Evolutionary conservation across 2,329 filamentous ascomycete species (phyloP), one percentile per base, ranked within the genome.

Genomic region (Pseudofabraea citricarpa): DNA sequence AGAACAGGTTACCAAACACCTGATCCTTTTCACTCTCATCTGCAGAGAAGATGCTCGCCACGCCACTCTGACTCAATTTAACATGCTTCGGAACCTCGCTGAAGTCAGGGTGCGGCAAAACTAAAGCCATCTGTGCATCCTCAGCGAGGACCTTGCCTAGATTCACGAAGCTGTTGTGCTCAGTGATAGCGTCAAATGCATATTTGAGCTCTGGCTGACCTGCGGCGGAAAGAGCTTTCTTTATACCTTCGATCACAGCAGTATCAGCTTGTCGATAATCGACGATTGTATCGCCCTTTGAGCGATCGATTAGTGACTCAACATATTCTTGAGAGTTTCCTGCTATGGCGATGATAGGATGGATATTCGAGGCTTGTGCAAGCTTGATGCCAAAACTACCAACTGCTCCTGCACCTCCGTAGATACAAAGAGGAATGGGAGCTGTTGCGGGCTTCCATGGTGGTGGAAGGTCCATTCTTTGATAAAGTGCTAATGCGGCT

Each of bases 311-410:
- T 13, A 77, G 57, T 0, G 53, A 58, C 50, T 72, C 60, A 3
- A 77, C 70, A 43, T 69, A 71, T 1, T 63, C 44, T 4, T 58
- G 57, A 15, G 67, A 68, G 9, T 63, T 57, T 3, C 79, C 77
- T 1, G 74, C 75, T 10, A 83, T 64, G 3, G 68, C 69, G 45
- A 82, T 77, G 19, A 83, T 66, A 0, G 78, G 78, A 50, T 81
- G 74, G 16, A 81, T 72, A 39, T 75, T 73, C 2, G 67, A 57
- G 4, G 47, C 50, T 16, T 33, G 41, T 32, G 54, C 54, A 18
- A 83, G 64, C 51, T 83, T 74, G 41, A 82, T 66, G 0, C 70
- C 74, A 45, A 72, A 82, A 1, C 73, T 64, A 2, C 78, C 80
- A 3, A 55, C 37, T 4, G 52, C 43, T 10, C 41, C 39, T 3